Conservation (phyloP, 1,139 yeast genomes). For the Candida tropicalis region DNA sequence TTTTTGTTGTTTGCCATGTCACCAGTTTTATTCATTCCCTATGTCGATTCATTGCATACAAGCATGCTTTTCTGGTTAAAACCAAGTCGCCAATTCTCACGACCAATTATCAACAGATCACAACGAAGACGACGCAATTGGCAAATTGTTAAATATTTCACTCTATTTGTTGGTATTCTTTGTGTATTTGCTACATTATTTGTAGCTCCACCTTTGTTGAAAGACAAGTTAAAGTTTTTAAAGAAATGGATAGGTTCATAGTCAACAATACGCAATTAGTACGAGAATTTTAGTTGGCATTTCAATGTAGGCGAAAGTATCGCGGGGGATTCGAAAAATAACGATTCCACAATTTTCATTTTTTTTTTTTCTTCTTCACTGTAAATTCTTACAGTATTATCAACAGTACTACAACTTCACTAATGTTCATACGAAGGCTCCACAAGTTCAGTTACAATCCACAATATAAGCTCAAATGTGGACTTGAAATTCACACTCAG, state of each 20-base stretch:
- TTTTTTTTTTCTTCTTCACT: conserved; percentile 3
- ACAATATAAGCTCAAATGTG: conserved; percentile 66
- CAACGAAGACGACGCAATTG: conserved; percentile 21
- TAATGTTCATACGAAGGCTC: conserved; percentile 7
- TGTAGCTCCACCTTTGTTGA: conserved; percentile 15
- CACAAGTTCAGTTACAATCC: conserved; percentile 15
- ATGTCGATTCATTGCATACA: conserved; percentile 44
- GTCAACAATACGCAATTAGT: no score
- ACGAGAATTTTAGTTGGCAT: no score
- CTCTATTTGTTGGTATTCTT: conserved; percentile 24
- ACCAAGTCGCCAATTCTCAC: conserved; percentile 29
- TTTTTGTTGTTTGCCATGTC: conserved; percentile 57
- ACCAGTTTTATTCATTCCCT: conserved; percentile 70
- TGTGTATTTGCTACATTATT: conserved; percentile 22
- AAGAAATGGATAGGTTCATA: not conserved
- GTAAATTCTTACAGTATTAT: no score
- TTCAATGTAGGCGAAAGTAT: no score
- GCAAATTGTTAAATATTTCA: conserved; percentile 20
- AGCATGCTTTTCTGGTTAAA: conserved; percentile 41
- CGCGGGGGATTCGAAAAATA: no score
- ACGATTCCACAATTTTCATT: no score
- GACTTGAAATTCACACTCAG: conserved; percentile 93
- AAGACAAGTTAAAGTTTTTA: conserved; percentile 8
- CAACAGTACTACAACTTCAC: no score
- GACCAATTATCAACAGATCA: conserved; percentile 28